Base-by-base conservation (phyloP, 1,139 yeast genomes). In the Yamadazyma blattariae region DNA sequence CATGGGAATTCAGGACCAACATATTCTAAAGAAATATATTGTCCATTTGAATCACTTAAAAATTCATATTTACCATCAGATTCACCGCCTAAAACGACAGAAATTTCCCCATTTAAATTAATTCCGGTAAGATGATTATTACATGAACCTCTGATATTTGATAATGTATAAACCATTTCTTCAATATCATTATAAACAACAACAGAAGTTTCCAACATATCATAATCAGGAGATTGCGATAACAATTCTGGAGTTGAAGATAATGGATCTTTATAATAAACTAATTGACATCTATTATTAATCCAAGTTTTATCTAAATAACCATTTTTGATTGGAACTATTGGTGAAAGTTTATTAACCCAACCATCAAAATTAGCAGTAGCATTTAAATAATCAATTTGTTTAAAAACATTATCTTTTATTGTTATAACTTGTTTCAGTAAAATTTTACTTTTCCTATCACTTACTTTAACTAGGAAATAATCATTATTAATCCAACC, bases 221-320 rank as follows among this genome's bases (percentile, higher is more conserved):
- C 95, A 90, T 88, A 88, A 2, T 71, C 59, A 10, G 83, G 81
- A 1, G 47, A 30, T 17, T 17, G 7, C 0, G 95, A 81, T 25
- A 88, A 55, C 12, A 79, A 42, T 30, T 58, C 65, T 6, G 55
- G 54, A 5, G 56, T 56, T 1, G 59, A 35, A 1, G 79, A 49
- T 2, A 62, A 57, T 1, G 77, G 64, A 3, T 71, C 63, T 7
- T 78, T 67, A 50, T 80, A 90, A 42, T 76, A 73, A 1, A 82
- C 95, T 30, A 92, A 57, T 49, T 87, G 95, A 37, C 77, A 77
- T 49, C 83, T 82, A 37, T 80, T 72, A 34, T 54, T 38, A 21
- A 71, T 71, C n/a, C 81, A 80, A 9, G 84, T 66, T 4, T 80
- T 72, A 52, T 92, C 97, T 35, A 92, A 65, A 52, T 86, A 92